phyloP scores from a whole-genome alignment of 495 filamentous ascomycete species.

The Hypomontagnella monticulosa region DNA sequence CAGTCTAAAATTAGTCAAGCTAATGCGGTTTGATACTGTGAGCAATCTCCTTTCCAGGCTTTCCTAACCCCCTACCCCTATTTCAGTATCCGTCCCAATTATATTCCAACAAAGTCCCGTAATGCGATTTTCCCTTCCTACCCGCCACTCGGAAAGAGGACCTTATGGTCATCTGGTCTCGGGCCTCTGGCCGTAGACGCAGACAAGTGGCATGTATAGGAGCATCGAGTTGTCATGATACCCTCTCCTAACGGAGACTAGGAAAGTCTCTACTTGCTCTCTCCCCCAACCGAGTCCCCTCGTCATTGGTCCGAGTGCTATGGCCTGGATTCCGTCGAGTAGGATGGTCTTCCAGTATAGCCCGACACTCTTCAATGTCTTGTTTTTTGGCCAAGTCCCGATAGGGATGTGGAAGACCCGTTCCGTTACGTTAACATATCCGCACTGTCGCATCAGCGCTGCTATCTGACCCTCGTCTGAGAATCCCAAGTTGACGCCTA shows the following conservation, averaged over 20 bases:
- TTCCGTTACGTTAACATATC: constrained; percentile 69
- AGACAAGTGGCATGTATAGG: constrained; percentile 62
- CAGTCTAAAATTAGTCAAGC: constrained; percentile 37
- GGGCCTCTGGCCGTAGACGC: constrained; percentile 61
- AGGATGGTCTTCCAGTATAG: constrained; percentile 65
- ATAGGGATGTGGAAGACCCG: constrained; percentile 70
- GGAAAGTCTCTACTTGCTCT: constrained; percentile 58
- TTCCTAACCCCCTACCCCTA: background rate
- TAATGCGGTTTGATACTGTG: constrained; percentile 26
- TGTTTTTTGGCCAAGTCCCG: constrained; percentile 73
- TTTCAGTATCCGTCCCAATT: constrained; percentile 3
- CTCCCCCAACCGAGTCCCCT: constrained; percentile 60
- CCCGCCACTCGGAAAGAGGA: constrained; percentile 10
- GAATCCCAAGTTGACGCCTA: constrained; percentile 63
- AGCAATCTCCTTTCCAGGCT: constrained; percentile 9
- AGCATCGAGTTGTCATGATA: constrained; percentile 55
- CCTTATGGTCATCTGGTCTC: constrained; percentile 3
- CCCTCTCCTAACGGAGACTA: constrained; percentile 57
- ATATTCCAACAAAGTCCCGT: background rate
- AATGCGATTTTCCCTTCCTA: background rate
- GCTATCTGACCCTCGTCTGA: constrained; percentile 60
- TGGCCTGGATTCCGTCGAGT: constrained; percentile 68
- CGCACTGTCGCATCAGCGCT: constrained; percentile 60
- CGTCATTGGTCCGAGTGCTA: constrained; percentile 70
- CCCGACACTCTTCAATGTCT: constrained; percentile 70